Evolutionary conservation across 2,329 filamentous ascomycete genomes (phyloP).

Genomic region (Microsporum audouinii): DNA sequence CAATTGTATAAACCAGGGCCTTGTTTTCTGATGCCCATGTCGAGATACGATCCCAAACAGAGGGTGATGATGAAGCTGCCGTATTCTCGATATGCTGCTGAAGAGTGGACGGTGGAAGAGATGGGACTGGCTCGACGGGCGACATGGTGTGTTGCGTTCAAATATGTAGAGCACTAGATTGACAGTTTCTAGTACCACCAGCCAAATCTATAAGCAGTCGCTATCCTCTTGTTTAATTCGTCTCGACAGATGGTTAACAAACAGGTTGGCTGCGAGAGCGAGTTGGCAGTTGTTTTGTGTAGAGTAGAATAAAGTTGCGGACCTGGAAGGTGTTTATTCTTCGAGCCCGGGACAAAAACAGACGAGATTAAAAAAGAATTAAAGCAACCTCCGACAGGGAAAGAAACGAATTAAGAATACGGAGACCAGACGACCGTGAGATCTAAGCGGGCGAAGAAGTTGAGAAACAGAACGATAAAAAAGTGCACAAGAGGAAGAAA

Average conservation of each 20-base stretch:
- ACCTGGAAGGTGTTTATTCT: background rate
- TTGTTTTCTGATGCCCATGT: slow-evolving; percentile 94
- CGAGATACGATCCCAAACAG: slow-evolving; percentile 74
- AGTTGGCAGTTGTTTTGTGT: background rate
- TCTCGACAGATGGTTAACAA: no score
- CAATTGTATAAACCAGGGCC: slow-evolving; percentile 88
- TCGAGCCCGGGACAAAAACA: background rate
- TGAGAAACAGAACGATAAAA: background rate
- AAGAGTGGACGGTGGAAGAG: background rate
- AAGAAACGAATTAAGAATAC: background rate
- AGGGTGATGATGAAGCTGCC: slow-evolving; percentile 10
- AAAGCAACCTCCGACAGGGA: background rate
- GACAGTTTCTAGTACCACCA: background rate
- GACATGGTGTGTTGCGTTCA: background rate
- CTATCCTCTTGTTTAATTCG: background rate
- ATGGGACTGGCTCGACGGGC: background rate
- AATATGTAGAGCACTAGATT: background rate
- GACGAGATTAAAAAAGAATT: background rate
- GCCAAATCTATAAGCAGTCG: background rate
- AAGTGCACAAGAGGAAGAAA: background rate
- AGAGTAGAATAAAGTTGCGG: background rate
- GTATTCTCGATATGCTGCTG: slow-evolving; percentile 7
- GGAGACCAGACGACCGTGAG: background rate
- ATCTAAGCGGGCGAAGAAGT: background rate
- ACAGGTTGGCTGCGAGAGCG: background rate